Percentiles rank a stretch among this genome's conserved stretches.
These are phyloP conservation scores for Tillandsia leiboldiana DNA, from an alignment of 176 grass and related monocot genomes.

Conservation along the genomic window DNA sequence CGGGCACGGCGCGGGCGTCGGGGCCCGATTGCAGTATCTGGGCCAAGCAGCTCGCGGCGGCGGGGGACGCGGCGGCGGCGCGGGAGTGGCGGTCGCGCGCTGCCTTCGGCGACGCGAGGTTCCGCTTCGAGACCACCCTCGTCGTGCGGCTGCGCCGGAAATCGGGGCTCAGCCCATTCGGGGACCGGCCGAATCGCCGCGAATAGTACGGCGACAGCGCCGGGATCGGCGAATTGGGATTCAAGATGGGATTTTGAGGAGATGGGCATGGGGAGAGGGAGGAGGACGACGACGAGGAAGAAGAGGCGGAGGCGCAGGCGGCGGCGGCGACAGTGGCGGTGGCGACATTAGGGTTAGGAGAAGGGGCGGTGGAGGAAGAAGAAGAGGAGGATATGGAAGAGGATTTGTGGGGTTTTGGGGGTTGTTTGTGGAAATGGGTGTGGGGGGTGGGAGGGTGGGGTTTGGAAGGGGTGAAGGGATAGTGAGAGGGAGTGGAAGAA, in stretches of 20 bases:
- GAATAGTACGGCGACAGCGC: constrained; percentile 25
- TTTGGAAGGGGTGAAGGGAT: constrained; percentile 50
- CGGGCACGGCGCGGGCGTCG: constrained; percentile 23
- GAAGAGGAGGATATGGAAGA: not conserved
- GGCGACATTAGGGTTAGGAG: not conserved
- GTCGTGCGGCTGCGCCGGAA: constrained; percentile 69
- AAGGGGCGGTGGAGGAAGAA: not conserved
- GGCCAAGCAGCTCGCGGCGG: constrained; percentile 39
- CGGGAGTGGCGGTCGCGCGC: not conserved
- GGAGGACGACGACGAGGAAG: constrained; percentile 1
- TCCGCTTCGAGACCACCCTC: constrained; percentile 75
- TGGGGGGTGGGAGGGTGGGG: constrained; percentile 16
- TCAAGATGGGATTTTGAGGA: constrained; percentile 38
- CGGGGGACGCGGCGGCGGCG: constrained; percentile 12
- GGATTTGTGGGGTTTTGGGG: constrained; percentile 6
- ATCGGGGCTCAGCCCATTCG: constrained; percentile 41
- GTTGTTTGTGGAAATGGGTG: constrained; percentile 13
- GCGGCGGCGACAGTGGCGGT: too few relatives aligned
- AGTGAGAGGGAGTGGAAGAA: constrained; percentile 44
- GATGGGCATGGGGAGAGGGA: constrained; percentile 5
- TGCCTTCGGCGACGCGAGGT: constrained; percentile 21
- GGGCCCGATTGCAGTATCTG: constrained; percentile 47
- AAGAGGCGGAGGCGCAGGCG: not conserved
- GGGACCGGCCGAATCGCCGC: constrained; percentile 8
- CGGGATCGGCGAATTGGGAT: not conserved